Evolutionary conservation across 2,329 filamentous ascomycete species (phyloP), one percentile per base, ranked within the genome.

Genomic region (Lasiodiplodia hormozganensis): DNA sequence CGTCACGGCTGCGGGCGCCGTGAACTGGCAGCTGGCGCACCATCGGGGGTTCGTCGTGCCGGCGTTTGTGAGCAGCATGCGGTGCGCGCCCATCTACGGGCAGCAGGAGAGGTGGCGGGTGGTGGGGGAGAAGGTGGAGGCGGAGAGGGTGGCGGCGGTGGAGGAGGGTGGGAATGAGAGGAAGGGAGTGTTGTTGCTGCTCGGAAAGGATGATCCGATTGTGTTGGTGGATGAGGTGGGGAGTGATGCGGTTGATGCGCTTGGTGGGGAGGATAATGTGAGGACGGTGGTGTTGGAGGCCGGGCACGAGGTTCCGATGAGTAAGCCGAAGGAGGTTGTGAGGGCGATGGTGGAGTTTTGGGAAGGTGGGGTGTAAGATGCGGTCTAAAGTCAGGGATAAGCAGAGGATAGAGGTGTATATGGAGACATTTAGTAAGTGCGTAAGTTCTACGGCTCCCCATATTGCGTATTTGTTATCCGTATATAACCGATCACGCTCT

Each of bases 291-390:
- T 86, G 28, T 74, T 92, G 18, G 83, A 87, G 28, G 89, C 87
- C 4, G 91, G 90, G 0, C 92, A 94, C 75, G 91, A 93, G 74
- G 81, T 93, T 69, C 89, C 88, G 0, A 88, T 92, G 71, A 86
- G 86, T 14, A 85, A 85, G 68, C 87, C 87, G 2, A 80, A 82
- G 11, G 85, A 88, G 67, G 84, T 92, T 68, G 88, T 87, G 1
- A 77, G 82, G n/a, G 77, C 79, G n/a, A 83, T 88, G 49, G 73
- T 77, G 62, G 78, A 80, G 18, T 81, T 82, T 73, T 83, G 81
- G 81, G 65, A 54, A 14, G 67, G 64, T 16, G 31, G 11, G 31
- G 40, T 16, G 18, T 47, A 18, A 12, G 40, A 7, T n/a, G 40
- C 4, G 28, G 1, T 28, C 28, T 28, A 6, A 28, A 6, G 28